Conservation (phyloP, 2,329 filamentous ascomycete genomes). For the Cercospora sesami region DNA sequence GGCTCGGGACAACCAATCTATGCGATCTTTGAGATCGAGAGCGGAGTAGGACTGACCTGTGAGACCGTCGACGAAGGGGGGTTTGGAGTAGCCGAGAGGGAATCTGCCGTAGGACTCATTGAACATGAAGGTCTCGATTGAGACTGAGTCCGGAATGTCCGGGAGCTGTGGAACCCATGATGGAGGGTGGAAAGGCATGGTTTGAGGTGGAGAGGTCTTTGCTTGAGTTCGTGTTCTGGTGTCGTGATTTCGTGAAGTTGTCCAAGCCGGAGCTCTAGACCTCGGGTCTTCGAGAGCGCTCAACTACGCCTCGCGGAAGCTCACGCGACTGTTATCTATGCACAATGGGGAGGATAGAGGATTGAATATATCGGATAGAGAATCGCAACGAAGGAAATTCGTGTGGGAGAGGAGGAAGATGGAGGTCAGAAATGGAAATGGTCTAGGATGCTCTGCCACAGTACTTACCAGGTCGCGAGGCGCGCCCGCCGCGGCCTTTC, state of each 20-base stretch:
- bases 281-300: not conserved
- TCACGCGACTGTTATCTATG: not conserved
- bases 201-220: conserved; percentile 2
- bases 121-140: conserved; percentile 75
- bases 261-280: not conserved
- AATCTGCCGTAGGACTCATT: conserved; percentile 68
- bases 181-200: conserved; percentile 60
- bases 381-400: not conserved
- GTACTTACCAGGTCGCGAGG: not conserved
- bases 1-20: conserved; percentile 66
- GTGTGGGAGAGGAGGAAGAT: not conserved
- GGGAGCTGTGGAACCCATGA: conserved; percentile 62
- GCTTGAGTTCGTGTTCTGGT: not conserved
- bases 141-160: conserved; percentile 71
- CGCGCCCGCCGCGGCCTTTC: not conserved
- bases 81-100: conserved; percentile 61
- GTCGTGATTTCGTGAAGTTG: not conserved
- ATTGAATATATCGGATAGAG: not conserved
- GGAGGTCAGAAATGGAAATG: not conserved
- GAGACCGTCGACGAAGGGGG: conserved; percentile 76
- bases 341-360: not conserved
- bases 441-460: not conserved
- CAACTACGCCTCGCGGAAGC: not conserved
- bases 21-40: conserved; percentile 63
- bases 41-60: conserved; percentile 65